Evolutionary conservation across 352 stramenopile species (phyloP), one percentile per base, ranked within the genome.

Genomic region (Phytophthora boehmeriae): DNA sequence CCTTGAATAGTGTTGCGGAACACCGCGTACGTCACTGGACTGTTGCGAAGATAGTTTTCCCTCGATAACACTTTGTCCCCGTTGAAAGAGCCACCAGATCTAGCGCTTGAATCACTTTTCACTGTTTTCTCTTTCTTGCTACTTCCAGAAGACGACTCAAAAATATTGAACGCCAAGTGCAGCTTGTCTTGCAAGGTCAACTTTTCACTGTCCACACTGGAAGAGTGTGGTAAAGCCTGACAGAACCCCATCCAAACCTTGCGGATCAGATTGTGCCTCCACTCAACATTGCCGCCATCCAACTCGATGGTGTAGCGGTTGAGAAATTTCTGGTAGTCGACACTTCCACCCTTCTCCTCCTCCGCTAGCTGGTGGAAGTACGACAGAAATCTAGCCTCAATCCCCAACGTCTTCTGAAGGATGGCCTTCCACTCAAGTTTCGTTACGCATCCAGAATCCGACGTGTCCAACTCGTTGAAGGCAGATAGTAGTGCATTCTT

Each of bases 291-390:
- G 8, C 72, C 70, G 8, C 58, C 73, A 45, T 83, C 76, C 2
- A 92, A 59, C 62, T 91, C 78, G 10, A 92, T 69, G 1, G 76
- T 86, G 55, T 93, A 93, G 4, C 82, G 80, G 47, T 88, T 88
- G 5, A 93, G 66, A 34, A 93, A 93, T 10, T 74, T 79, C 46
- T 86, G 74, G 59, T 92, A 93, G 59, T 93, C 80, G 5, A 93
- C 73, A 3, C 66, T 58, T 13, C 73, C 75, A 51, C 90, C 68
- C 0, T 64, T 20, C 14, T 84, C 67, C 6, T 73, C 42, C 2
- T 78, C 72, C 35, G 83, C 84, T 8, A 93, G 63, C 51, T 89
- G 79, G 23, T 69, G 66, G 38, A 86, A 91, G 58, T 93, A 93
- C 1, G 78, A 90, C 2, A 93, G 57, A 34, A 93, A 93, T 13